Percentiles rank a stretch among this genome's conserved stretches.
Conservation (phyloP, 257 asterid genomes). For the Plantago major region DNA sequence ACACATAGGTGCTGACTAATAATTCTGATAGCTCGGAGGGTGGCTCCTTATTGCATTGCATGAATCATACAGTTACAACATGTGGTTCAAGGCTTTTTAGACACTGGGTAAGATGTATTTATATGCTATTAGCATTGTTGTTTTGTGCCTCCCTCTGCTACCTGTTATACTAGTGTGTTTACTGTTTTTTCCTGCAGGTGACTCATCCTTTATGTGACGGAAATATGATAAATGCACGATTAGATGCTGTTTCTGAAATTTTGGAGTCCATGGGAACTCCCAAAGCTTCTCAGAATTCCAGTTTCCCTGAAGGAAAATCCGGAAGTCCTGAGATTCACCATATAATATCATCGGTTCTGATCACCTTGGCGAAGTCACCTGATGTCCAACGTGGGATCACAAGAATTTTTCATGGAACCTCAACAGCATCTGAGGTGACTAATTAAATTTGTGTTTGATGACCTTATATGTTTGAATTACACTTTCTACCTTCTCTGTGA, state of each 20-base stretch:
- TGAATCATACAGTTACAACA: constrained; percentile 68
- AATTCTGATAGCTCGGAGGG: constrained; percentile 70
- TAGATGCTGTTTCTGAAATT: constrained; percentile 84
- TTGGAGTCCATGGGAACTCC: constrained; percentile 58
- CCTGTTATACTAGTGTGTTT: constrained; percentile 2
- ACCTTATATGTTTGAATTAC: neutral
- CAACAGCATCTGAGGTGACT: constrained; percentile 83
- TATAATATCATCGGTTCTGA: constrained; percentile 59
- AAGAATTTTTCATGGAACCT: constrained; percentile 82
- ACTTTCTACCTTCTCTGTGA: neutral
- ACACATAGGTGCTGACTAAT: constrained; percentile 71
- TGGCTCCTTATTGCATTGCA: constrained; percentile 77
- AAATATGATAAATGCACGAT: constrained; percentile 75
- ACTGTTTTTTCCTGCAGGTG: constrained; percentile 41
- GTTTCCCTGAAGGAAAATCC: constrained; percentile 30
- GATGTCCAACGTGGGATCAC: constrained; percentile 96
- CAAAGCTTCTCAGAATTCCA: constrained; percentile 28
- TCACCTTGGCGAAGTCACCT: constrained; percentile 50
- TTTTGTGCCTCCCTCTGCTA: neutral
- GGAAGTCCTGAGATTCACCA: constrained; percentile 48
- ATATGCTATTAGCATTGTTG: constrained; percentile 3
- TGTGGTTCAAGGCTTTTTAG: constrained; percentile 85
- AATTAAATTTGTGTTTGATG: constrained; percentile 4
- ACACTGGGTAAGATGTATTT: constrained; percentile 69
- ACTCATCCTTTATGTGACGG: constrained; percentile 85